Base-by-base conservation (phyloP, 352 stramenopile species). In the Pythium graminicola region DNA sequence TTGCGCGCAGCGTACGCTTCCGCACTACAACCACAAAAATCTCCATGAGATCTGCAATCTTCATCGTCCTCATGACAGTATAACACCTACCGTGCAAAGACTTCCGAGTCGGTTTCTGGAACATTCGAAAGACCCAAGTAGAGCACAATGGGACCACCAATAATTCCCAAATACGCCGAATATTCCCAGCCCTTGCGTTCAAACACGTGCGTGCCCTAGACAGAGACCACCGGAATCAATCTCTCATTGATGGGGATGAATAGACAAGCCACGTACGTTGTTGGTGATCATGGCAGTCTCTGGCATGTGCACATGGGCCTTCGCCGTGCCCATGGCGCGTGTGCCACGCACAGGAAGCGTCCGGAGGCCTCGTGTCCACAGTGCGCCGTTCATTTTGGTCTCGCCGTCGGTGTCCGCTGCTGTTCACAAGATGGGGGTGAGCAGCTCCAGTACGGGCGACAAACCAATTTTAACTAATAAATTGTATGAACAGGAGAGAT, bases 211-310 rank as follows among this genome's bases (percentile, higher is more conserved):
- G 82, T 89, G 57, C 69, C 76, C 81, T 93, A 28, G 19, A 7
- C 32, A 32, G 27, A 46, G n/a, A 42, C 26, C 44, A 46, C 36
- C 36, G 36, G 27, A 41, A 36, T 42, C 6, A 19, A 40, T n/a
- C n/a, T n/a, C n/a, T n/a, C n/a, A n/a, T n/a, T n/a, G n/a, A n/a
- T n/a, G n/a, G n/a, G n/a, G n/a, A n/a, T n/a, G n/a, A n/a, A n/a
- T n/a, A n/a, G n/a, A n/a, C 4, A 1, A 23, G 19, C 2, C 3
- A 74, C 75, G 60, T 67, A 93, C 82, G 60, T 93, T 89, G 65
- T 86, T 89, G 29, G 80, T 91, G 50, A 93, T 58, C 82, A 93
- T 93, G 35, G 82, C 73, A 2, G 80, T 93, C 78, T 93, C 82
- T 1, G 82, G 76, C 78, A 92, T 92, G 62, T 82, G 68, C 46